Evolutionary conservation across 73 alveolate genomes (phyloP).

Genomic region (Tetrahymena malaccensis): DNA sequence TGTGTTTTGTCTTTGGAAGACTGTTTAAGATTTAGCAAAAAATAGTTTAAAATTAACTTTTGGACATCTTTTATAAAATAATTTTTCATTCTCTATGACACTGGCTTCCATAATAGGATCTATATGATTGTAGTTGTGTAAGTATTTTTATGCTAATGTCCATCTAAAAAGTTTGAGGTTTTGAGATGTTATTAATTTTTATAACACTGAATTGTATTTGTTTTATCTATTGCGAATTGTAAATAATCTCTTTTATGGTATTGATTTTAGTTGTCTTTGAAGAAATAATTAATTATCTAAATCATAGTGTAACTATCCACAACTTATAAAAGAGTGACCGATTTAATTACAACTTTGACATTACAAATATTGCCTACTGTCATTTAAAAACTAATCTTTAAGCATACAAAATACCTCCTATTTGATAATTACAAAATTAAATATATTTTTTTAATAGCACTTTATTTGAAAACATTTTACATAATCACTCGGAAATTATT

Average conservation of each 20-base stretch:
- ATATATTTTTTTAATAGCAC: background rate
- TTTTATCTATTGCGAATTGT: background rate
- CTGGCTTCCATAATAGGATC: background rate
- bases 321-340: background rate
- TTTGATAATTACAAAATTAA: background rate
- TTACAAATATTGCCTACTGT: background rate
- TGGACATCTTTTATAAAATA: background rate
- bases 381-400: background rate
- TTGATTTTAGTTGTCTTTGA: background rate
- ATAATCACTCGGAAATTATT: background rate
- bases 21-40: background rate
- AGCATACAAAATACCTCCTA: background rate
- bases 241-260: background rate
- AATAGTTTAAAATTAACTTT: background rate
- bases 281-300: background rate
- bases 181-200: background rate
- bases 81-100: background rate
- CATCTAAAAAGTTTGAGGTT: background rate
- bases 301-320: background rate
- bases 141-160: background rate
- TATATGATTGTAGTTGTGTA: background rate
- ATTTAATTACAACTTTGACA: background rate
- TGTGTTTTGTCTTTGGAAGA: background rate
- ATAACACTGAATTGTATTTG: background rate
- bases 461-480: background rate